These are phyloP conservation scores for Cytidiella melzeri DNA, from an alignment of 768 basidiomycete genomes.

Conservation along the genomic window DNA sequence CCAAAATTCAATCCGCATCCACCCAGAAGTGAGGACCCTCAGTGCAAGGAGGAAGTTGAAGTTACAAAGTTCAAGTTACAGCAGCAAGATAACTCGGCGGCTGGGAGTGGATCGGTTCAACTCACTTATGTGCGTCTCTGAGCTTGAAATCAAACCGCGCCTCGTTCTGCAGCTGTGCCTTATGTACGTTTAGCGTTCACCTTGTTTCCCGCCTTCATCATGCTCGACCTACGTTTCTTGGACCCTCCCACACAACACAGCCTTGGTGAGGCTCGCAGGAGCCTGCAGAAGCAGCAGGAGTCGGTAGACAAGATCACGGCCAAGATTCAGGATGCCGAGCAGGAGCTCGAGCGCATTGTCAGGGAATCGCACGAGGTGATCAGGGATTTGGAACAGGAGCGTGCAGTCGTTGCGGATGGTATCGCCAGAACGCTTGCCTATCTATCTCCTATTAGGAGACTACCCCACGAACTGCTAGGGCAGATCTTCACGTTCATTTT, in stretches of 20 bases:
- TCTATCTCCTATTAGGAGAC: constrained; percentile 63
- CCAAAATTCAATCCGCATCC: too few species aligned
- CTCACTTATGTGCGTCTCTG: background rate
- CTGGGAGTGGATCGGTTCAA: background rate
- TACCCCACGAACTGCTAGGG: constrained; percentile 68
- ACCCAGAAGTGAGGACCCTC: too few species aligned
- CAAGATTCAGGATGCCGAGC: constrained; percentile 49
- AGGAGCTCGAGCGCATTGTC: constrained; percentile 52
- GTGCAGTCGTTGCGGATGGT: constrained; percentile 39
- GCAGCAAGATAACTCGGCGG: too few species aligned
- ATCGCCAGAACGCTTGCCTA: constrained; percentile 52
- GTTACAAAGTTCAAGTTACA: too few species aligned
- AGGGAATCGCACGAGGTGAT: constrained; percentile 49
- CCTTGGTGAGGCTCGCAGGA: constrained; percentile 44
- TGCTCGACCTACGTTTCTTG: constrained; percentile 30
- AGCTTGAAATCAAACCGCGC: background rate
- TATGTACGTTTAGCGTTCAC: background rate
- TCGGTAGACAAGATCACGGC: constrained; percentile 30
- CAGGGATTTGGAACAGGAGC: constrained; percentile 45
- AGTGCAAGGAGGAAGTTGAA: too few species aligned
- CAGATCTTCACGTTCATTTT: constrained; percentile 68
- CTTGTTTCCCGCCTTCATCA: constrained; percentile 16
- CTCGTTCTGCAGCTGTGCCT: background rate
- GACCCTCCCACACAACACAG: constrained; percentile 57
- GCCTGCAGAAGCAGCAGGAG: constrained; percentile 30